Conservation (phyloP, 768 basidiomycete genomes). For the Suillus spraguei region DNA sequence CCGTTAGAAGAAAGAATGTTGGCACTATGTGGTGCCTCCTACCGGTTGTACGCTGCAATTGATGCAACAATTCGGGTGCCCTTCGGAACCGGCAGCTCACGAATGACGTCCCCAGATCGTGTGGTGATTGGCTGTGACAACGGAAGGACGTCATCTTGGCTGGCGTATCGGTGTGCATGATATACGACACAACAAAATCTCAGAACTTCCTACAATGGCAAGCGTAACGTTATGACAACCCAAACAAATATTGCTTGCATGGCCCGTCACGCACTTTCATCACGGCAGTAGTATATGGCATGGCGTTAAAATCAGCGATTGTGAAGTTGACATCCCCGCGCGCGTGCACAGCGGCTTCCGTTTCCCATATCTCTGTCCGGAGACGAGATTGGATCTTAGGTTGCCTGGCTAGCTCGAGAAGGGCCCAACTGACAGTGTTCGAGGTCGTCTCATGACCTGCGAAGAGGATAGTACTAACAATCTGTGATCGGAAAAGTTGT, state of each 20-base stretch:
- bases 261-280: constrained; percentile 38
- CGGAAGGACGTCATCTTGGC: constrained; percentile 58
- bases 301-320: constrained; percentile 47
- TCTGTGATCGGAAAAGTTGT: not conserved
- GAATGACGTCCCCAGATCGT: constrained; percentile 44
- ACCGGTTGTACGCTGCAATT: constrained; percentile 60
- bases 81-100: constrained; percentile 49
- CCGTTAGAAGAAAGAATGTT: not conserved
- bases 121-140: constrained; percentile 55
- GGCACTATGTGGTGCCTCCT: not conserved
- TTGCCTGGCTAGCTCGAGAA: constrained; percentile 62
- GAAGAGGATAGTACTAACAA: constrained; percentile 41
- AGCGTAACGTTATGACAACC: not conserved
- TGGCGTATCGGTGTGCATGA: constrained; percentile 53
- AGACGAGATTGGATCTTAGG: constrained; percentile 61
- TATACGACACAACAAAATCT: constrained; percentile 53
- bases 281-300: constrained; percentile 51
- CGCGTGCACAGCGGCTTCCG: constrained; percentile 27
- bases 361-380: constrained; percentile 53
- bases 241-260: not conserved
- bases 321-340: constrained; percentile 42
- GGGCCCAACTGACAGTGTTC: constrained; percentile 58
- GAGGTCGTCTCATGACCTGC: constrained; percentile 67
- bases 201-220: constrained; percentile 42
- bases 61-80: constrained; percentile 55